Evolutionary conservation across 805 yeast genomes (phyloP), one percentile per base, ranked within the genome.

Genomic region (Kodamaea jinghongensis): DNA sequence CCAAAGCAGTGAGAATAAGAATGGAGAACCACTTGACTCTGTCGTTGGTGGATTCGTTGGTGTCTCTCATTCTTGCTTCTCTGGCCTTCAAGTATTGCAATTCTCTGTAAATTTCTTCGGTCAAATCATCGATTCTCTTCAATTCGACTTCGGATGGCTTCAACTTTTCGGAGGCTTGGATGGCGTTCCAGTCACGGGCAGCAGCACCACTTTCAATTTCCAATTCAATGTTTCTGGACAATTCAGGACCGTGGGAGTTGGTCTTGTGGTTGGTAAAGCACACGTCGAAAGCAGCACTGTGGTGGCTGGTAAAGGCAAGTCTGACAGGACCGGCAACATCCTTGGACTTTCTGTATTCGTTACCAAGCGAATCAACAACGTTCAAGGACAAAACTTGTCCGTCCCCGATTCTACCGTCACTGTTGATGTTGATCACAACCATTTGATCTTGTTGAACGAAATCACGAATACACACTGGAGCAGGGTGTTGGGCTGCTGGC

Each of bases 101-200:
- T 57, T 90, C 96, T 45, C 68, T 70, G 43, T 74, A 75, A 54
- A 93, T 77, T 70, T 93, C 98, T 50, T 79, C 84, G 35, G 95
- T 78, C 65, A 87, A 65, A 59, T 86, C 96, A 63, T 88, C 91
- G 42, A 91, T 75, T 60, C 84, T 82, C 64, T 93, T 83, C 61
- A 93, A 74, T 54, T 87, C 95, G 41, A 90, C 81, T 66, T 93
- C 99, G 36, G 84, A 79, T 4, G 99, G 98, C 66, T 85, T 86
- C 62, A 93, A 80, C 61, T 88, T 87, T 64, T 93, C 98, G 32
- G 85, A 78, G 34, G 96, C 90, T 70, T 90, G 96, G 47, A 90
- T 72, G 16, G 89, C 87, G 59, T 89, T 88, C 97, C 98, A 93
- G 68, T 93, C 98, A 65, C 98, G 83, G 30, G 98, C 99, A 54